A percentile compares a stretch with the other conserved stretches of the same genome.
These are phyloP conservation scores for Rhamnella rubrinervis DNA, from an alignment of 331 rosid species.

Conservation along the genomic window DNA sequence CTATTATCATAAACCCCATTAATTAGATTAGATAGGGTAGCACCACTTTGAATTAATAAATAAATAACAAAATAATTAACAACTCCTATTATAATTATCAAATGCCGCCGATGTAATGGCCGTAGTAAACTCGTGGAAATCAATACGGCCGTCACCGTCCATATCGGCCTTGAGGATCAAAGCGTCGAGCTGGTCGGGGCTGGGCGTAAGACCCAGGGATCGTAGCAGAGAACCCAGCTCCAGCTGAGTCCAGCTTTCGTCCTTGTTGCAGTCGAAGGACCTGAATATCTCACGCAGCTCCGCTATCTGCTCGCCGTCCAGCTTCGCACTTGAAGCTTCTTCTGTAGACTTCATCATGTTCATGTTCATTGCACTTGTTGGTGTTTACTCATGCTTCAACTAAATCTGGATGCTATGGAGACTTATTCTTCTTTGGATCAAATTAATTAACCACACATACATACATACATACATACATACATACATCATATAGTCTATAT, in stretches of 20 bases:
- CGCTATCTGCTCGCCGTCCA: constrained; percentile 67
- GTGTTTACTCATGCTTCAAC: too few relatives aligned
- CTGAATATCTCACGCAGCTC: constrained; percentile 66
- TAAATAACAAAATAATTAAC: too few relatives aligned
- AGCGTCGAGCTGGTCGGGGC: constrained; percentile 51
- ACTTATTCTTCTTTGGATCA: too few relatives aligned
- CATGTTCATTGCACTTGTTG: too few relatives aligned
- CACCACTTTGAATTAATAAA: too few relatives aligned
- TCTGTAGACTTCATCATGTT: too few relatives aligned
- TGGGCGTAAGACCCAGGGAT: constrained; percentile 66
- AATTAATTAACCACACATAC: too few relatives aligned
- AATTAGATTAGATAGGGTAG: too few relatives aligned
- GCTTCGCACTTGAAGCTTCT: constrained; percentile 16
- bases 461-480: too few relatives aligned
- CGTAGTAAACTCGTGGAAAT: constrained; percentile 55
- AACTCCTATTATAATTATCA: constrained; percentile 42
- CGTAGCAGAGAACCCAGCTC: constrained; percentile 70
- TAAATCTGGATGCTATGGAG: too few relatives aligned
- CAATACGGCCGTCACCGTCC: constrained; percentile 69
- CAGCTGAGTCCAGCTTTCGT: constrained; percentile 69
- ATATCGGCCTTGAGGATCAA: constrained; percentile 60
- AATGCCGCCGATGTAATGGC: constrained; percentile 79
- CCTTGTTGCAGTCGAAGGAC: constrained; percentile 68
- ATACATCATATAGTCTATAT: too few relatives aligned
- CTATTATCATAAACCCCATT: too few relatives aligned